Base-by-base conservation (phyloP, 2,329 filamentous ascomycete genomes). In the Cladophialophora yegresii region DNA sequence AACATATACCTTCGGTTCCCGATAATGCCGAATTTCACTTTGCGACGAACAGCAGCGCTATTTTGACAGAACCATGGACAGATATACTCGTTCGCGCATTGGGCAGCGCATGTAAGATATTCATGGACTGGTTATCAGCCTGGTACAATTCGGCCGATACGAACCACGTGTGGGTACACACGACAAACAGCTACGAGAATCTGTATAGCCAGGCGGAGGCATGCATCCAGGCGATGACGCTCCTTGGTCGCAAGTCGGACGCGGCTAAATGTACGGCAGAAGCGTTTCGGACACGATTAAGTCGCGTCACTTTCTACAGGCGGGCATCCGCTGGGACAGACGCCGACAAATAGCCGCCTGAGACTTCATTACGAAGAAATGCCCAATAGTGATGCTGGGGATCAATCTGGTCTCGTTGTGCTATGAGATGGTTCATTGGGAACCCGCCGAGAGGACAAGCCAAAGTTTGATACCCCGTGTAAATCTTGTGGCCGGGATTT, bases 11-110 rank as follows among this genome's bases (percentile, higher is more conserved):
- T n/a, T 61, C 59, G n/a, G 62, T 65, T 30, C 65, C 51, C 13
- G 43, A 67, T 50, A 65, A 64, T 33, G 69, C 73, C 23, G 79
- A 81, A 23, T 82, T 84, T 60, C 84, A 67, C 70, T 81, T 81
- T 62, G 83, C 83, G 0, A 76, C 85, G 26, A 82, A 80, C 49
- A 78, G 84, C 63, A 83, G 82, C 2, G 81, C 84, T 1, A 76
- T 87, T n/a, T 71, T 87, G 61, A 85, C 83, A 0, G 84, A 87
- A 67, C 85, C 85, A 2, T 87, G 84, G 84, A 85, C 84, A 1
- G 80, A 81, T 45, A 80, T 86, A 20, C 56, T 67, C 5, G 67
- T 69, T 23, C 67, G 66, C 13, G 61, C 66, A 47, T 63, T 68
- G 66, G 64, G 64, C 20, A 63, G 57, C 26, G 64, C 63, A 9